Conservation (phyloP, 2,329 filamentous ascomycete genomes). For the Diaporthe ampelina region DNA sequence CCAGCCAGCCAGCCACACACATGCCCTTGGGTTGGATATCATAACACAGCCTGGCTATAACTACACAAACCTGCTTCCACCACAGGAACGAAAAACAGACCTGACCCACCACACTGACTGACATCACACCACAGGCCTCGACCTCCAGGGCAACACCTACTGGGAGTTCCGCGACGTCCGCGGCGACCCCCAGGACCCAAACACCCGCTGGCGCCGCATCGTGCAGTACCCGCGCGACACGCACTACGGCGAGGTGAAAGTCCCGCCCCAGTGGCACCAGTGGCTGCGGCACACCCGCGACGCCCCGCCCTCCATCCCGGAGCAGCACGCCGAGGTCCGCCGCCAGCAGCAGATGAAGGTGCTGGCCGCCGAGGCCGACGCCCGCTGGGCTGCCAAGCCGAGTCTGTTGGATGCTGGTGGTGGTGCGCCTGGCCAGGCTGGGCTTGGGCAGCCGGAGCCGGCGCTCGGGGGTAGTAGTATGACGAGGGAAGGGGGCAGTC, state of each 20-base stretch:
- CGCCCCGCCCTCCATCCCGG: slow-evolving; percentile 67
- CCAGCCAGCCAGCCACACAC: background rate
- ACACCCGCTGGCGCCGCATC: slow-evolving; percentile 71
- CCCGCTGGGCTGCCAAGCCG: slow-evolving; percentile 73
- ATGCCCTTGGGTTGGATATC: too few relatives aligned
- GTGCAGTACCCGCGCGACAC: slow-evolving; percentile 69
- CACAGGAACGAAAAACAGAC: too few relatives aligned
- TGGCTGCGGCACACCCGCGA: slow-evolving; percentile 74
- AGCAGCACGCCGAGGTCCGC: slow-evolving; percentile 67
- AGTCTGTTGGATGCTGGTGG: slow-evolving; percentile 56
- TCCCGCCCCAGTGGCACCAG: slow-evolving; percentile 76
- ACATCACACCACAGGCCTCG: slow-evolving; percentile 62
- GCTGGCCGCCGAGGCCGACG: slow-evolving; percentile 73
- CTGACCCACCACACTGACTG: background rate
- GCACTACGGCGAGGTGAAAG: slow-evolving; percentile 68
- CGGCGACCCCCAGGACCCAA: slow-evolving; percentile 44
- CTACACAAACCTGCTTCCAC: background rate
- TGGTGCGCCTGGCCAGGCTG: slow-evolving; percentile 37
- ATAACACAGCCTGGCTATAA: background rate
- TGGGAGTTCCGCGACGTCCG: slow-evolving; percentile 74
- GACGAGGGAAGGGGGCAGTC: too few relatives aligned
- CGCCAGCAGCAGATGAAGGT: slow-evolving; percentile 67
- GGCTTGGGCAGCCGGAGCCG: slow-evolving; percentile 48
- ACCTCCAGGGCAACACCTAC: slow-evolving; percentile 77
- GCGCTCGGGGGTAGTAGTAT: slow-evolving; percentile 43